These are phyloP conservation scores for Glutinoglossum americanum DNA, from an alignment of 495 filamentous ascomycete genomes.

Conservation along the genomic window DNA sequence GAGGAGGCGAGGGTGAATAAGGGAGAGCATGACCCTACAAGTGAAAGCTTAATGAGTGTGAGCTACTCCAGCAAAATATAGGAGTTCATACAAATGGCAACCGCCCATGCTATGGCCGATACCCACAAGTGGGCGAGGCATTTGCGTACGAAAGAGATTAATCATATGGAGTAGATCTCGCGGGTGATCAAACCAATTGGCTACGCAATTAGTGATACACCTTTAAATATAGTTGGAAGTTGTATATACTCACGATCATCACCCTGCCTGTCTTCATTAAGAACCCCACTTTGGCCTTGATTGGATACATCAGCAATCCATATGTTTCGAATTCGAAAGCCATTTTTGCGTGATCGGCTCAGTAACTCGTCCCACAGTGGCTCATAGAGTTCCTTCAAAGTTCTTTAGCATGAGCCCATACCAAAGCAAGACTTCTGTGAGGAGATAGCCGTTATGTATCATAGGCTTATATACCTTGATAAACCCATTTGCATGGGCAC, in stretches of 20 bases:
- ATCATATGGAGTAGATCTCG: slow-evolving; percentile 75
- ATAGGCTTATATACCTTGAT: slow-evolving; percentile 40
- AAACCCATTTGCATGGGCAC: slow-evolving; percentile 71
- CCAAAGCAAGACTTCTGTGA: too few species aligned
- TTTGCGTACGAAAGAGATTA: slow-evolving; percentile 60
- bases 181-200: slow-evolving; percentile 58
- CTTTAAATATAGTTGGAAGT: too few species aligned
- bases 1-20: slow-evolving; percentile 69
- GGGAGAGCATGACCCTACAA: slow-evolving; percentile 24
- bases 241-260: slow-evolving; percentile 58
- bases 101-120: slow-evolving; percentile 83
- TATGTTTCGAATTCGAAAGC: slow-evolving; percentile 54
- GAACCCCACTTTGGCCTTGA: slow-evolving; percentile 49
- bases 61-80: too few species aligned
- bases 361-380: slow-evolving; percentile 67
- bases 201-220: slow-evolving; percentile 1
- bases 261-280: slow-evolving; percentile 54
- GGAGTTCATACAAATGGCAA: slow-evolving; percentile 26
- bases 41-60: too few species aligned
- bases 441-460: not conserved
- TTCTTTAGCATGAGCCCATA: not conserved
- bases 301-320: slow-evolving; percentile 72
- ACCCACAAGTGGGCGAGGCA: slow-evolving; percentile 76
- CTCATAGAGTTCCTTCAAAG: slow-evolving; percentile 57
- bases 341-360: slow-evolving; percentile 24